phyloP scores from a whole-genome alignment of 1,284 basidiomycete species.

The Albatrellus sp. region DNA sequence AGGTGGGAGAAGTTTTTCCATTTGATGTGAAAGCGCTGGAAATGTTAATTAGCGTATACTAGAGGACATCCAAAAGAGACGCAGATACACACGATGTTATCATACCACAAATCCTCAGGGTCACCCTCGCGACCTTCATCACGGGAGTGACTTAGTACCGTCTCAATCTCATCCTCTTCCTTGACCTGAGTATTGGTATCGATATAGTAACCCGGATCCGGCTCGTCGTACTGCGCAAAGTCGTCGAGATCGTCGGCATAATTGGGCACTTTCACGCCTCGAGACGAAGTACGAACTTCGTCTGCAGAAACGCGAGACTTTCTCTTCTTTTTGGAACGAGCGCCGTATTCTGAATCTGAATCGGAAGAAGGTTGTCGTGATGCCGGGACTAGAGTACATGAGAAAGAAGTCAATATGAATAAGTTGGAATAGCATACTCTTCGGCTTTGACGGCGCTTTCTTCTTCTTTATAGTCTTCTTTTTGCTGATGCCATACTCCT shows the following conservation, averaged over 20 bases:
- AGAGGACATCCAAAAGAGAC: slow-evolving; percentile 7
- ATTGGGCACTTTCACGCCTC: slow-evolving; percentile 74
- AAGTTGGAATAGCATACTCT: slow-evolving; percentile 28
- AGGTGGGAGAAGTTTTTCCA: slow-evolving; percentile 93
- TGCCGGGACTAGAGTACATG: slow-evolving; percentile 17
- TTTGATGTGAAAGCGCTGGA: slow-evolving; percentile 87
- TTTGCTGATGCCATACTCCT: slow-evolving; percentile 48
- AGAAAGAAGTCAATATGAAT: neutral
- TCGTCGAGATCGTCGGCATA: slow-evolving; percentile 79
- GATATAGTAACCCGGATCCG: slow-evolving; percentile 37
- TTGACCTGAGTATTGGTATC: slow-evolving; percentile 40
- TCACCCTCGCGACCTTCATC: slow-evolving; percentile 74
- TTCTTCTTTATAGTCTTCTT: slow-evolving; percentile 57
- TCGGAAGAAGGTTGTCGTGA: slow-evolving; percentile 48
- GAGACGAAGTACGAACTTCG: slow-evolving; percentile 70
- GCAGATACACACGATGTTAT: slow-evolving; percentile 61
- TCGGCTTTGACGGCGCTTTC: slow-evolving; percentile 41
- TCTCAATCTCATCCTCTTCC: slow-evolving; percentile 84
- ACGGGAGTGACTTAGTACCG: slow-evolving; percentile 69
- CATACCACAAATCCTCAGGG: slow-evolving; percentile 68
- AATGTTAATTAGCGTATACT: slow-evolving; percentile 6
- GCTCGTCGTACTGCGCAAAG: slow-evolving; percentile 66
- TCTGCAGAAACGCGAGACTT: slow-evolving; percentile 42
- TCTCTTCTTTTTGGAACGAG: slow-evolving; percentile 80
- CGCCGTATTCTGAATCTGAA: slow-evolving; percentile 83